Evolutionary conservation across 192 early-diverging fungal genomes (phyloP).

Genomic region (Lobosporangium transversale): DNA sequence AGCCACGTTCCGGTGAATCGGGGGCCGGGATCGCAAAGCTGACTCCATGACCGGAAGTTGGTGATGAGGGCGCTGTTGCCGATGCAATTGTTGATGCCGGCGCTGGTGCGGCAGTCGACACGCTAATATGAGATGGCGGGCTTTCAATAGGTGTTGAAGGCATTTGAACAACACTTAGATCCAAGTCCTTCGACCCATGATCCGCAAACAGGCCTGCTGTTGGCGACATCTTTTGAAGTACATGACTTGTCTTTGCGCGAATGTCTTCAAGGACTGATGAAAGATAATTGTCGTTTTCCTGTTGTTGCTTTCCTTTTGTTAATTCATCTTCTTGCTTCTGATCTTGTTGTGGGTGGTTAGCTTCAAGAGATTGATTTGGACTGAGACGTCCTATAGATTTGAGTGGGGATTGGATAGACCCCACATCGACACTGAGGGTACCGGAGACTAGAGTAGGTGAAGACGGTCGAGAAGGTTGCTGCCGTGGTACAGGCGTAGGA

Average conservation of each 20-base stretch:
- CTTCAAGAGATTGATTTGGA: constrained; percentile 1
- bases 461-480: constrained; percentile 1
- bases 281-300: constrained; percentile 13
- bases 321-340: constrained; percentile 1
- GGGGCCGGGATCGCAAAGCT: constrained; percentile 20
- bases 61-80: no score
- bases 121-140: background rate
- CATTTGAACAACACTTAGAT: constrained; percentile 28
- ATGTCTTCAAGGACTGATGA: constrained; percentile 37
- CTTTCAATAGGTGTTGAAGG: background rate
- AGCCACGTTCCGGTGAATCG: no score
- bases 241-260: constrained; percentile 27
- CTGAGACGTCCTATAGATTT: constrained; percentile 6
- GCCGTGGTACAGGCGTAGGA: constrained; percentile 3
- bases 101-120: background rate
- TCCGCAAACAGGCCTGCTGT: constrained; percentile 31
- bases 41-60: no score
- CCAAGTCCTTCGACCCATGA: constrained; percentile 20
- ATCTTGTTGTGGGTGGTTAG: constrained; percentile 11
- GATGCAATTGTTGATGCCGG: background rate
- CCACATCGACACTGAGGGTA: background rate
- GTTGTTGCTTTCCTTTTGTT: constrained; percentile 7
- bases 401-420: background rate
- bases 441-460: constrained; percentile 1
- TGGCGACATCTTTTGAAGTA: constrained; percentile 37